Percentiles rank a stretch among this genome's conserved stretches.
Conservation (phyloP, 2,329 filamentous ascomycete genomes). For the Trichoderma cornu-damae region DNA sequence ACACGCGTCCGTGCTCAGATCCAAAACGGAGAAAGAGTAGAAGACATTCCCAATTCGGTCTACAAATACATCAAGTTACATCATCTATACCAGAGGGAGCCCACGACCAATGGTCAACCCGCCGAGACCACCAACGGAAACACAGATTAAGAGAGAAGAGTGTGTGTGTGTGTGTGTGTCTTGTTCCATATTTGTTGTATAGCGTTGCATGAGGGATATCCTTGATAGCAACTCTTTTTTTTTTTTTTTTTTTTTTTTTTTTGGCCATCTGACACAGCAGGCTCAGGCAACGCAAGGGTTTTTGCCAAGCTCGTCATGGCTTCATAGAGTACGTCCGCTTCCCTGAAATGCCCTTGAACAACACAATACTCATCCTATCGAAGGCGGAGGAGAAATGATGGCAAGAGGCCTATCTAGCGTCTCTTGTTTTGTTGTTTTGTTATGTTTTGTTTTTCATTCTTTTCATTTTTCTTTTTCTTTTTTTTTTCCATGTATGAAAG, state of each 20-base stretch:
- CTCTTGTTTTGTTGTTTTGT: background rate
- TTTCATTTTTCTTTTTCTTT: too few relatives aligned
- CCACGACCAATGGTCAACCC: background rate
- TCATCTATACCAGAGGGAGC: conserved; percentile 45
- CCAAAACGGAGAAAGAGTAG: conserved; percentile 69
- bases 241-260: too few relatives aligned
- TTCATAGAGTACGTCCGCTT: background rate
- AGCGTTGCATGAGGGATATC: conserved; percentile 1
- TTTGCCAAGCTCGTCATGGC: background rate
- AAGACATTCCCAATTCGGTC: conserved; percentile 64
- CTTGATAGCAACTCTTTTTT: background rate
- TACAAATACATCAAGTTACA: conserved; percentile 65
- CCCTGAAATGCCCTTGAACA: too few relatives aligned
- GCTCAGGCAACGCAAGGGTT: background rate
- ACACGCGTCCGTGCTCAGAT: conserved; percentile 73
- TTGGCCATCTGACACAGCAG: background rate
- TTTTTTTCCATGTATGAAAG: too few relatives aligned
- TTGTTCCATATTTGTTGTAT: background rate
- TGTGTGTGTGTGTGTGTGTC: too few relatives aligned
- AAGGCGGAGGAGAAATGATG: background rate
- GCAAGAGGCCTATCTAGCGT: background rate
- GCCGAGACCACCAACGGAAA: conserved; percentile 7
- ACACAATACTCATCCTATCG: background rate
- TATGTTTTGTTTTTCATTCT: too few relatives aligned
- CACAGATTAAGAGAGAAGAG: background rate